These are phyloP conservation scores for Septoria petroselini DNA, from an alignment of 2,329 filamentous ascomycete genomes.

Conservation along the genomic window DNA sequence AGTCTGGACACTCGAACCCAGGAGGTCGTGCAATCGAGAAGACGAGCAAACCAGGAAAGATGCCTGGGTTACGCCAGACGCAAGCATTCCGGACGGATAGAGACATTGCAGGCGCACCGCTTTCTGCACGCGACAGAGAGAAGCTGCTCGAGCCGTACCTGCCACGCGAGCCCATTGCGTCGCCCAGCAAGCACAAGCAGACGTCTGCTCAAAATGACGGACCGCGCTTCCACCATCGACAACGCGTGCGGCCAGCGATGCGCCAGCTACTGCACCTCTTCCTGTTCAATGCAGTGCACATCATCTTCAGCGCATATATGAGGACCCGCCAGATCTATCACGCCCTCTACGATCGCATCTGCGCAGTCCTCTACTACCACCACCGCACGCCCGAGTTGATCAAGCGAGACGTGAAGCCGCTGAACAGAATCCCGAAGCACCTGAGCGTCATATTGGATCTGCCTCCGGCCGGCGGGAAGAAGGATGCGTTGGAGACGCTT, in stretches of 20 bases:
- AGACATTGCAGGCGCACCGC: conserved; percentile 28
- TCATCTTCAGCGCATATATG: conserved; percentile 84
- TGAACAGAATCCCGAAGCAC: conserved; percentile 76
- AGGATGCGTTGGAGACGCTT: conserved; percentile 74
- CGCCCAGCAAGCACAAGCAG: conserved; percentile 11
- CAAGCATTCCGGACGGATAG: conserved; percentile 33
- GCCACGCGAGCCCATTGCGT: conserved; percentile 25
- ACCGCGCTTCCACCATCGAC: conserved; percentile 28
- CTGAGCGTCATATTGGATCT: conserved; percentile 80
- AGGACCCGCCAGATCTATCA: conserved; percentile 77
- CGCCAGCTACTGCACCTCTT: conserved; percentile 56
- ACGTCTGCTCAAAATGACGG: conserved; percentile 14
- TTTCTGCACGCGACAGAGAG: conserved; percentile 35
- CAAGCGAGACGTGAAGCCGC: conserved; percentile 72
- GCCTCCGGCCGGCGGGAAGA: conserved; percentile 63
- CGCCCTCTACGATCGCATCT: conserved; percentile 70
- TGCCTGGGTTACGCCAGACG: conserved; percentile 32
- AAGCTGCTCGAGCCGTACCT: conserved; percentile 37
- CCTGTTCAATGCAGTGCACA: conserved; percentile 68
- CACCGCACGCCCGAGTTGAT: conserved; percentile 94
- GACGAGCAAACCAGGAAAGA: conserved; percentile 21
- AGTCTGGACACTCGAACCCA: too few relatives aligned
- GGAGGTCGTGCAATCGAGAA: not conserved
- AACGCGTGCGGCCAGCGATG: conserved; percentile 32
- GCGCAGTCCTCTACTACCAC: conserved; percentile 87